Base-by-base conservation (phyloP, 169 alveolate species). In the Plasmodium yoelii region DNA sequence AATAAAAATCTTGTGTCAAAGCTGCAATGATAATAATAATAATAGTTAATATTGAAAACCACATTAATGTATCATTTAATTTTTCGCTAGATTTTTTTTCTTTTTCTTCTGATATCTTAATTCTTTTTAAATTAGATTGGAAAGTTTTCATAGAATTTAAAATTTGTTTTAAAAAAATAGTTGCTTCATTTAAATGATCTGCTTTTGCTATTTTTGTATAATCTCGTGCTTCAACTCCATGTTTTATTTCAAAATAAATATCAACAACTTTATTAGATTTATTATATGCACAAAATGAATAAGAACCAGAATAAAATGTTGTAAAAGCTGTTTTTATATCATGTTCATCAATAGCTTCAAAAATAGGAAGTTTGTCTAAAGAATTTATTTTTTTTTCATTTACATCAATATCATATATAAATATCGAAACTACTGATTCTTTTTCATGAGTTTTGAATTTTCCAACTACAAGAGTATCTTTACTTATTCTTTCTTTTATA, bases 291-390 rank as follows among this genome's bases (percentile, higher is more conserved):
- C 90, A 80, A 59, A 80, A 80, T 34, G 90, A 80, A 55, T 80
- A 80, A 3, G 90, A 80, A 1, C 82, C 7, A 1, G 90, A 64
- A 59, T 47, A 80, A 47, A 65, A 80, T 1, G 90, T 80, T 26
- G 90, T 65, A 7, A 80, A 80, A 5, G 90, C 90, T 24, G 90
- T 80, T 69, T 80, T 80, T 12, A 80, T 55, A n/a, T 80, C 82
- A 53, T 80, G 90, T 6, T 80, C 70, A 80, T 80, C 67, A n/a
- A 51, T 12, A 1, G 90, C 18, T 46, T 80, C 90, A 55, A 80
- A 80, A 1, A 80, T 65, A 15, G 90, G 75, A 19, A 44, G 18
- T 12, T 28, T 80, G n/a, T 46, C 39, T 39, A 49, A 63, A 1
- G 44, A 15, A 34, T 64, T 65, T 8, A 80, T 18, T 8, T 67